A percentile compares a stretch with the other conserved stretches of the same genome.
Evolutionary conservation across 495 filamentous ascomycete genomes (phyloP).

Genomic region (Trichoderma reesei): DNA sequence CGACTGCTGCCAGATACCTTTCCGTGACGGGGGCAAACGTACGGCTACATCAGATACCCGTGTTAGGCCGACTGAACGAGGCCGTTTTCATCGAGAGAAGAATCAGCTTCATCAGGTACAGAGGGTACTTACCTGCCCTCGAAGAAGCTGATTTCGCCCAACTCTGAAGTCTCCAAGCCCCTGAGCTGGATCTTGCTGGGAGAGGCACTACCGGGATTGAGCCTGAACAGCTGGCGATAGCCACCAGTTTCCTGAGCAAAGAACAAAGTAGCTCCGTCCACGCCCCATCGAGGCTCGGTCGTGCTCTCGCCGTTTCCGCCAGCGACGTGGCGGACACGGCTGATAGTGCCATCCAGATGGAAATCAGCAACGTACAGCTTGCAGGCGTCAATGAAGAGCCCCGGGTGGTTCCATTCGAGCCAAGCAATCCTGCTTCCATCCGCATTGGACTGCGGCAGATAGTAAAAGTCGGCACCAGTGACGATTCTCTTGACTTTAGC

Average conservation of each 20-base stretch:
- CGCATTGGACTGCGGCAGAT: slow-evolving; percentile 36
- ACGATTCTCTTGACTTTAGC: slow-evolving; percentile 18
- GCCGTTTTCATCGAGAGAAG: background rate
- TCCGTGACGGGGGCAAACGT: slow-evolving; percentile 30
- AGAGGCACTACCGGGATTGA: slow-evolving; percentile 13
- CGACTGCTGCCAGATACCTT: slow-evolving; percentile 26
- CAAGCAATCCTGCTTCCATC: slow-evolving; percentile 35
- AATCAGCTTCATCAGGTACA: too few relatives aligned
- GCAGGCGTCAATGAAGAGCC: slow-evolving; percentile 40
- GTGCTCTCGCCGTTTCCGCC: slow-evolving; percentile 23
- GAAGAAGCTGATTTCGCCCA: slow-evolving; percentile 30
- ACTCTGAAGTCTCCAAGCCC: slow-evolving; percentile 30
- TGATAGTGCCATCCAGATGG: background rate
- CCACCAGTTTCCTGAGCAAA: slow-evolving; percentile 33
- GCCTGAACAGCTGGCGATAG: slow-evolving; percentile 34
- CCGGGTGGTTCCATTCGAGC: slow-evolving; percentile 43
- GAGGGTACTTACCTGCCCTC: slow-evolving; percentile 27
- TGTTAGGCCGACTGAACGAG: too few relatives aligned
- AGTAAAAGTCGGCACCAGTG: slow-evolving; percentile 39
- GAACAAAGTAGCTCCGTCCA: slow-evolving; percentile 30
- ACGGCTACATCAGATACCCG: slow-evolving; percentile 16
- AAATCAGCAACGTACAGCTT: slow-evolving; percentile 30
- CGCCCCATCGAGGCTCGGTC: slow-evolving; percentile 35
- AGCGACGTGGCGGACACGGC: slow-evolving; percentile 20
- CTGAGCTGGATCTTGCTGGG: slow-evolving; percentile 19